Conservation (phyloP, 176 grass and related monocot genomes). For the Alloteropsis semialata region DNA sequence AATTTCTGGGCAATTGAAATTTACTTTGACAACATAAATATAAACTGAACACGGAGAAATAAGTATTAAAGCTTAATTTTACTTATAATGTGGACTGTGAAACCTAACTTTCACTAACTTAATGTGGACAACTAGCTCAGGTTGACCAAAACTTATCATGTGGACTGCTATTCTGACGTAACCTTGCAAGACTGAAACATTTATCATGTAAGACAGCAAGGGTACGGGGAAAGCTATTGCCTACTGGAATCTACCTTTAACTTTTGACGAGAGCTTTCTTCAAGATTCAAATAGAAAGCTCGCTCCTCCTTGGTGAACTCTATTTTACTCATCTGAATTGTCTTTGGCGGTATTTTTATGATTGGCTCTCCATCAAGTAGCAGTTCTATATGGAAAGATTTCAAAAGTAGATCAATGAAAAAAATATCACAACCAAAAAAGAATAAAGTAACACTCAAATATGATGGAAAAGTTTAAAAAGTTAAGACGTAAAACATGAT, state of each 20-base stretch:
- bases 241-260: slow-evolving; percentile 59
- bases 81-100: neutral
- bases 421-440: neutral
- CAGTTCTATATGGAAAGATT: slow-evolving; percentile 50
- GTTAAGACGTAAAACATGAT: neutral
- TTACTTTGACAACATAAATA: neutral
- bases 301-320: slow-evolving; percentile 78
- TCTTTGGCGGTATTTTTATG: slow-evolving; percentile 78
- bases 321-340: slow-evolving; percentile 65
- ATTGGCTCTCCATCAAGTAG: slow-evolving; percentile 85
- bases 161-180: neutral
- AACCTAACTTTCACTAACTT: neutral
- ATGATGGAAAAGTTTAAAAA: neutral
- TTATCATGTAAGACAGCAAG: neutral
- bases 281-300: slow-evolving; percentile 78
- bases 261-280: slow-evolving; percentile 66
- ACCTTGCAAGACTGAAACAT: neutral
- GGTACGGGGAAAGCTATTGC: neutral
- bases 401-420: slow-evolving; percentile 20
- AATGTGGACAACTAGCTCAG: neutral
- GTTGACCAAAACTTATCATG: neutral
- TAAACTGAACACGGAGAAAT: neutral
- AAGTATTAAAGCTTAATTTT: no score
- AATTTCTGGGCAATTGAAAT: neutral
- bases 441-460: neutral